Conservation (phyloP, 1,139 yeast genomes). For the Magnusiomyces paraingens region DNA sequence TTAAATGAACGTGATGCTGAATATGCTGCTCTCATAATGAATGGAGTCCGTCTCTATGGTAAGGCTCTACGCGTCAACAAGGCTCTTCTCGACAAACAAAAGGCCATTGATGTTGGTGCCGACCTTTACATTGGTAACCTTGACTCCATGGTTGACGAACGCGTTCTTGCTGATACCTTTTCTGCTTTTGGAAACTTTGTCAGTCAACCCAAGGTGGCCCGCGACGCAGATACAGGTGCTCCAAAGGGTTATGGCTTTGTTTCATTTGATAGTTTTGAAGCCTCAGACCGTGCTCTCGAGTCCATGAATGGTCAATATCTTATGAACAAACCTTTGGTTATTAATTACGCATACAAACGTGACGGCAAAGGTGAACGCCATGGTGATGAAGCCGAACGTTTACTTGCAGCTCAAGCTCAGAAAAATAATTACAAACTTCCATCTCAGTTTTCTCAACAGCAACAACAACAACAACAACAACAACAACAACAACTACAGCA, state of each 20-base stretch:
- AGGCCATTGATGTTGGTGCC: conserved; percentile 58
- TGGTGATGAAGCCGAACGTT: conserved; percentile 76
- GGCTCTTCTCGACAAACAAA: conserved; percentile 36
- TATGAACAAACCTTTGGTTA: conserved; percentile 55
- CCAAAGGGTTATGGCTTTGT: conserved; percentile 64
- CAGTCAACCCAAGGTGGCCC: conserved; percentile 45
- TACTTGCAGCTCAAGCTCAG: conserved; percentile 62
- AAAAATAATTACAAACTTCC: conserved; percentile 29
- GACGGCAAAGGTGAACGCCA: conserved; percentile 54
- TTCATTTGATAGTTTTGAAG: conserved; percentile 53
- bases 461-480: neutral
- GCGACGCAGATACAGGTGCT: conserved; percentile 45
- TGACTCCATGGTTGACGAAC: conserved; percentile 62
- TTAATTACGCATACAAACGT: conserved; percentile 70
- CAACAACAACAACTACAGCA: neutral
- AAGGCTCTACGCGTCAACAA: conserved; percentile 55
- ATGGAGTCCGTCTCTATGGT: conserved; percentile 60
- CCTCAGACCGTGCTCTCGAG: conserved; percentile 66
- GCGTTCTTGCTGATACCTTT: conserved; percentile 54
- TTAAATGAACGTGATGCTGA: conserved; percentile 55
- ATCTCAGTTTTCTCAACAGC: conserved; percentile 6
- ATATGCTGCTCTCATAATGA: conserved; percentile 57
- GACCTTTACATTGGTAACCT: conserved; percentile 67
- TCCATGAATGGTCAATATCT: conserved; percentile 64
- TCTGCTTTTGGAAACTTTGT: conserved; percentile 61